These are phyloP conservation scores for Dictyostelium intermedium DNA, from an alignment of 78 protist species.

Conservation along the genomic window DNA sequence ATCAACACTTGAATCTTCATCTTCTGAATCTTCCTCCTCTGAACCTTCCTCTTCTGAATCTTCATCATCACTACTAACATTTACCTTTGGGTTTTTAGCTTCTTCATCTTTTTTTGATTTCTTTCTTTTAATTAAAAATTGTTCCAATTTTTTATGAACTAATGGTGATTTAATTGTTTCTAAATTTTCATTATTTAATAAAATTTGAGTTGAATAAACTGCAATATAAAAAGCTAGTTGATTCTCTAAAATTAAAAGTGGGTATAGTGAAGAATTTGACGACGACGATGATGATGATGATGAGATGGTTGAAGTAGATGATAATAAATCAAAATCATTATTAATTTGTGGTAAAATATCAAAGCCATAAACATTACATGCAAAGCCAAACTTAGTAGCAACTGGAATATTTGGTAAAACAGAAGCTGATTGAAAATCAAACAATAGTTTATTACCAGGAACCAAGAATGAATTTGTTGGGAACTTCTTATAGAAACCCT, in stretches of 20 bases:
- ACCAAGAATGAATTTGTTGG: slow-evolving; percentile 22
- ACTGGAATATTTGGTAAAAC: background rate
- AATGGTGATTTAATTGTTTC: background rate
- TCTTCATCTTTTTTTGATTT: background rate
- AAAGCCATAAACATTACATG: slow-evolving; percentile 21
- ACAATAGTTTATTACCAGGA: slow-evolving; percentile 37
- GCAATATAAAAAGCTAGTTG: slow-evolving; percentile 39
- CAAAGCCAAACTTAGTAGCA: slow-evolving; percentile 13
- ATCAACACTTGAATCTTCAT: background rate
- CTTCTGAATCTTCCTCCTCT: slow-evolving; percentile 1
- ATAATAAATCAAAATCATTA: background rate
- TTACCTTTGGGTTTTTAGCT: background rate
- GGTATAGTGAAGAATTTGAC: background rate
- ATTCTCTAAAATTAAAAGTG: slow-evolving; percentile 6
- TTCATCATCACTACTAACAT: background rate
- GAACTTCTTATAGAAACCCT: slow-evolving; percentile 60
- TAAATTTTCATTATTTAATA: background rate
- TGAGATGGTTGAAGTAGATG: background rate
- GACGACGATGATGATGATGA: background rate
- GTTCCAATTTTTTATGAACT: background rate
- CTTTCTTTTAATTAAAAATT: background rate
- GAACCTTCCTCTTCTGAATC: background rate
- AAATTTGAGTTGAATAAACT: background rate
- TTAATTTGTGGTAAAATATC: background rate
- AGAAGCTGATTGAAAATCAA: slow-evolving; percentile 58